Evolutionary conservation across 305 asterid genomes (phyloP).

Genomic region (Fraxinus dipetala): DNA sequence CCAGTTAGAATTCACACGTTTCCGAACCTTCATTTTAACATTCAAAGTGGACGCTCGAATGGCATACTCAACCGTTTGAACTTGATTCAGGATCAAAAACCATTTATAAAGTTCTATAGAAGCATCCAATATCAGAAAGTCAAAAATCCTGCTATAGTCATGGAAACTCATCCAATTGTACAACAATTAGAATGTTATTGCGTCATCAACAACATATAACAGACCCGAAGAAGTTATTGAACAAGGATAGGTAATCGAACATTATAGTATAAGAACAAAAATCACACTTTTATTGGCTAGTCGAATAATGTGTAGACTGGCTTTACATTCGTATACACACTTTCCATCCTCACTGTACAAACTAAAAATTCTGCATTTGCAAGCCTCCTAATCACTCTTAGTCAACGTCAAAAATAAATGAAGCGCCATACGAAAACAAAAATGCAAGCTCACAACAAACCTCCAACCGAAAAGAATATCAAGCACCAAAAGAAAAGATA

Average conservation of each 20-base stretch:
- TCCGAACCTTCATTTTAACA: too few relatives aligned
- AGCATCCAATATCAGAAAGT: neutral
- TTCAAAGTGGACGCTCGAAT: neutral
- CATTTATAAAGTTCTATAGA: neutral
- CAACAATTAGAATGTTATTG: neutral
- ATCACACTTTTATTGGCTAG: constrained; percentile 47
- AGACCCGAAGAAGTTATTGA: neutral
- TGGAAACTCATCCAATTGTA: neutral
- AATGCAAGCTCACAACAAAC: constrained; percentile 57
- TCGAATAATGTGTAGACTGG: constrained; percentile 33
- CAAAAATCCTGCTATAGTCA: neutral
- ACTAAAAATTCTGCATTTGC: constrained; percentile 40
- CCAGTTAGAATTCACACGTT: too few relatives aligned
- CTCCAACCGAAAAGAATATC: constrained; percentile 45
- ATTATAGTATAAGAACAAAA: neutral
- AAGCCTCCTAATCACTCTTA: constrained; percentile 36
- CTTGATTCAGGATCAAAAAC: neutral
- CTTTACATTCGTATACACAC: constrained; percentile 50
- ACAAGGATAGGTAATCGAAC: neutral
- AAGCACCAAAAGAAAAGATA: neutral
- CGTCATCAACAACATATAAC: neutral
- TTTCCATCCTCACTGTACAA: constrained; percentile 21
- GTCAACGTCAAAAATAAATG: constrained; percentile 29
- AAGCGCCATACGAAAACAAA: constrained; percentile 26
- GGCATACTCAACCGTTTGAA: neutral